Conservation (phyloP, 306 rosid species). For the Cicer judaicum region DNA sequence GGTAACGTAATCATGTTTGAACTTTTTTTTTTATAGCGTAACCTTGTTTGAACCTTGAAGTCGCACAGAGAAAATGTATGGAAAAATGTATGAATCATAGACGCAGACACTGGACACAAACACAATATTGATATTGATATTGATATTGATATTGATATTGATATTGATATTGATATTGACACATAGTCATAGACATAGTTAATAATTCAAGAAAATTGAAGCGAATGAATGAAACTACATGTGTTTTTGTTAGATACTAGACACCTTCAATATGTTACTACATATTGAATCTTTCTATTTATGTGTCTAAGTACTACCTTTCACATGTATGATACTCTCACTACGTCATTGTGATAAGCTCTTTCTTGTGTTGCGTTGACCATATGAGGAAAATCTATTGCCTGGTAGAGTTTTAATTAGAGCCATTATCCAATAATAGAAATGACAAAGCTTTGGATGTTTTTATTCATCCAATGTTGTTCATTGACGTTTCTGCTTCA, state of each 20-base stretch:
- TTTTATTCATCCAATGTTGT: neutral
- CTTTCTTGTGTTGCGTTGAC: slow-evolving; percentile 12
- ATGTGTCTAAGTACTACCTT: neutral
- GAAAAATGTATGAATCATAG: neutral
- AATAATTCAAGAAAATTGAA: too few species aligned
- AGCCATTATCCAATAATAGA: neutral
- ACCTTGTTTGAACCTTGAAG: neutral
- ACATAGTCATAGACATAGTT: too few species aligned
- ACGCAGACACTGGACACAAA: too few species aligned
- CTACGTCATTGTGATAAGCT: slow-evolving; percentile 12
- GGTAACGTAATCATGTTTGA: too few species aligned
- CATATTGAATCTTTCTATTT: neutral
- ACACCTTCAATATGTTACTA: too few species aligned
- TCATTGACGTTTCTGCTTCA: neutral
- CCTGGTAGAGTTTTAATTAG: neutral
- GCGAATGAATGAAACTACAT: too few species aligned
- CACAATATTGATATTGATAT: too few species aligned
- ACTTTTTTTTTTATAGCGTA: too few species aligned
- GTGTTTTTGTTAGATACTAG: too few species aligned
- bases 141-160: too few species aligned
- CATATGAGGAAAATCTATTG: neutral
- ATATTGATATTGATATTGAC: too few species aligned
- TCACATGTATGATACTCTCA: slow-evolving; percentile 3
- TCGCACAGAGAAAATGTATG: neutral
- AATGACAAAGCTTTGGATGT: slow-evolving; percentile 15